Evolutionary conservation across 306 rosid species (phyloP).

Genomic region (Rubus idaeus): DNA sequence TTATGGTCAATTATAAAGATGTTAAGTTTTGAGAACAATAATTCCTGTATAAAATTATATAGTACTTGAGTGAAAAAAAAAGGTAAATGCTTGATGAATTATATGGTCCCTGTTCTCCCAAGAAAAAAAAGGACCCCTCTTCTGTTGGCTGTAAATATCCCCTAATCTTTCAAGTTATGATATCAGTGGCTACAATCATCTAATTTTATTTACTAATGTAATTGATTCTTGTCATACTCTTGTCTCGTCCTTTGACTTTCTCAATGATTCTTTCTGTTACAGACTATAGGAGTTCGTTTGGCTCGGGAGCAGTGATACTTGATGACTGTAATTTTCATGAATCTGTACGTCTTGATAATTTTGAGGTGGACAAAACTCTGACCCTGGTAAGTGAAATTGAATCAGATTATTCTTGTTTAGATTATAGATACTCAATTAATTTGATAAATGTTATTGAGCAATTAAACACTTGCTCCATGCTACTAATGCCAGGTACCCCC

Average conservation of each 20-base stretch:
- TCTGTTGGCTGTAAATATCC: not conserved
- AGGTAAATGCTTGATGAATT: constrained; percentile 14
- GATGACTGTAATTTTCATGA: constrained; percentile 94
- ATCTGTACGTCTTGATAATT: constrained; percentile 81
- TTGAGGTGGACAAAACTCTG: constrained; percentile 68
- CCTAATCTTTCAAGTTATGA: constrained; percentile 10
- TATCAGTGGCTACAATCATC: constrained; percentile 23
- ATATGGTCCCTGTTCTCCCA: not conserved
- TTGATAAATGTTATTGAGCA: constrained; percentile 24
- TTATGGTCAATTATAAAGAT: not conserved
- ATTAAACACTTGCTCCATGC: constrained; percentile 15
- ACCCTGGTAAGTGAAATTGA: constrained; percentile 54
- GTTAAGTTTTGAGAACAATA: constrained; percentile 18
- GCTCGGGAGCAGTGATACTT: constrained; percentile 68
- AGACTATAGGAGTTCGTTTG: constrained; percentile 67
- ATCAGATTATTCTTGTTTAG: not conserved
- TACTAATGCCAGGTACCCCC: constrained; percentile 61
- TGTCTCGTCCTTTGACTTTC: constrained; percentile 18
- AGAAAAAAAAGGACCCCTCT: not conserved
- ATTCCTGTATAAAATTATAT: not conserved
- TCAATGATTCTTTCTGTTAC: constrained; percentile 32
- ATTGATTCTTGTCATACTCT: constrained; percentile 25
- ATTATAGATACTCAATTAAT: not conserved
- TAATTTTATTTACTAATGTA: constrained; percentile 4
- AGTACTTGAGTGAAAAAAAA: constrained; percentile 10